Percentiles rank a stretch among this genome's conserved stretches.
These are phyloP conservation scores for Amanita rimosa DNA, from an alignment of 768 basidiomycete genomes.

Conservation along the genomic window DNA sequence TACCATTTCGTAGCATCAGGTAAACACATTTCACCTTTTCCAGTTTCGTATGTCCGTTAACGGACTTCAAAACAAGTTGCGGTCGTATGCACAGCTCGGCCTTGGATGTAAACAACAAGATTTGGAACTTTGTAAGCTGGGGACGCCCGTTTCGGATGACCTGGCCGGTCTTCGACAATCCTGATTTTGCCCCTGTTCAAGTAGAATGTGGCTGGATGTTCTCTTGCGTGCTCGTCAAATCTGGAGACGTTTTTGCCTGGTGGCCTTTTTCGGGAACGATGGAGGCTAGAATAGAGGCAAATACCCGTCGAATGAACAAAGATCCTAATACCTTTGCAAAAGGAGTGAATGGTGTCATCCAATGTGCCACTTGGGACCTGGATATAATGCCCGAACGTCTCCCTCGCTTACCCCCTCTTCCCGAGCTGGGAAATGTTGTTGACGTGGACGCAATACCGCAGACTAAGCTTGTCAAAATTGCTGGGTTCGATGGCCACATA, in stretches of 20 bases:
- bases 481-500: constrained; percentile 60
- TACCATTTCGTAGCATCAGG: constrained; percentile 56
- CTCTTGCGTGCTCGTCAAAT: constrained; percentile 59
- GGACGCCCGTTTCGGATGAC: constrained; percentile 64
- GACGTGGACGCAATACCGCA: constrained; percentile 15
- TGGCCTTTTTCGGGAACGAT: constrained; percentile 51
- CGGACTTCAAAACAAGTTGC: constrained; percentile 34
- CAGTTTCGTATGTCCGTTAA: neutral
- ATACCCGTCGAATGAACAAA: constrained; percentile 35
- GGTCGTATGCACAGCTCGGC: constrained; percentile 65
- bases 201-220: constrained; percentile 78
- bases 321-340: constrained; percentile 23
- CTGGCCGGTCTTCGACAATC: constrained; percentile 35
- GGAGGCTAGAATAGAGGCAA: constrained; percentile 20
- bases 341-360: constrained; percentile 32
- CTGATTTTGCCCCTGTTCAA: constrained; percentile 34
- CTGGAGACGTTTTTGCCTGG: constrained; percentile 68
- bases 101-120: constrained; percentile 42
- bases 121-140: constrained; percentile 75
- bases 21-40: constrained; percentile 13
- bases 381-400: constrained; percentile 42
- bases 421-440: constrained; percentile 27
- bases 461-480: constrained; percentile 64
- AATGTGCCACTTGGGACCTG: constrained; percentile 52
- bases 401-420: constrained; percentile 51